Percentiles rank a stretch among this genome's conserved stretches.
These are phyloP conservation scores for Cytauxzoon felis DNA, from an alignment of 169 alveolate species.

Conservation along the genomic window DNA sequence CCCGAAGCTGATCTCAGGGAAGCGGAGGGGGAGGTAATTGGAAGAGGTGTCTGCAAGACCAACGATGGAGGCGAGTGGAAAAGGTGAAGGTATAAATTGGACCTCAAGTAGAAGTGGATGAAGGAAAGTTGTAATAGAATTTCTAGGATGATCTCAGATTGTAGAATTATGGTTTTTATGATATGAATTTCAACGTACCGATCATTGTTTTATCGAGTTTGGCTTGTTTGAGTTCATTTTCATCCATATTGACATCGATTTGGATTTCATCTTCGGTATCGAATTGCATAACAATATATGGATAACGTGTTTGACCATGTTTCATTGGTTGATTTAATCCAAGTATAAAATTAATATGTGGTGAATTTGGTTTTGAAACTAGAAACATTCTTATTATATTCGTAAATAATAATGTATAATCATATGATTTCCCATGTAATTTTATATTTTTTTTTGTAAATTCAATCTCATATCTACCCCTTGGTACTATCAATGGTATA, in stretches of 20 bases:
- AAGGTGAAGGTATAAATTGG: too few species aligned
- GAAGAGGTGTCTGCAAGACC: too few species aligned
- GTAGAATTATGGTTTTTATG: too few species aligned
- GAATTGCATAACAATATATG: conserved; percentile 91
- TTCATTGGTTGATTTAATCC: conserved; percentile 89
- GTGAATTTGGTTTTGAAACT: conserved; percentile 92
- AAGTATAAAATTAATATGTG: conserved; percentile 86
- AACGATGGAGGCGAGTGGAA: too few species aligned
- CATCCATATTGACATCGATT: conserved; percentile 85
- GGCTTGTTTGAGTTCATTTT: conserved; percentile 78
- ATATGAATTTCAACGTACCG: conserved; percentile 52
- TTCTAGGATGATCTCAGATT: too few species aligned
- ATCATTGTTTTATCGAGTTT: conserved; percentile 77
- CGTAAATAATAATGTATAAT: conserved; percentile 87
- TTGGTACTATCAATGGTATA: conserved; percentile 90
- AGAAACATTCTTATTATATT: conserved; percentile 89
- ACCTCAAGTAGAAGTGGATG: too few species aligned
- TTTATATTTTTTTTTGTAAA: conserved; percentile 85
- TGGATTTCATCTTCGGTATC: conserved; percentile 86
- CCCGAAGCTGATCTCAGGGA: too few species aligned
- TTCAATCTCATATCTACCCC: conserved; percentile 93
- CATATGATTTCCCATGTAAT: conserved; percentile 94
- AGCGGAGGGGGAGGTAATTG: too few species aligned
- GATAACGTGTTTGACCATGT: conserved; percentile 94
- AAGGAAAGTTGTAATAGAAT: too few species aligned